A percentile compares a stretch with the other conserved stretches of the same genome.
Conservation (phyloP, 2,329 filamentous ascomycete species). For the Botrytis pseudocinerea region DNA sequence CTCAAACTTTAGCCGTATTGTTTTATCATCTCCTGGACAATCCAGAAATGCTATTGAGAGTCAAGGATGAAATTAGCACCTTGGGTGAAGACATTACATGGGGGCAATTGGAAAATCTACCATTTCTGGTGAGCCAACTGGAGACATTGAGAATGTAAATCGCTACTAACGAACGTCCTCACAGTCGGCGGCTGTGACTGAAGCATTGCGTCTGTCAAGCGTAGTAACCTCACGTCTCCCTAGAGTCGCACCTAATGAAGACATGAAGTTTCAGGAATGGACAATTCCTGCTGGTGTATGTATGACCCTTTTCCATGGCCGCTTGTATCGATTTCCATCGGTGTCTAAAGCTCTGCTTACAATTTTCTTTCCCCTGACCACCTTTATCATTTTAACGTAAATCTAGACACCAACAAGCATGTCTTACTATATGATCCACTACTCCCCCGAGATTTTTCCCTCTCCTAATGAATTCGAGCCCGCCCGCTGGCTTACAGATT, state of each 20-base stretch:
- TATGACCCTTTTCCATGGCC: not conserved
- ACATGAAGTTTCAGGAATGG: conserved; percentile 30
- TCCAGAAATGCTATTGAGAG: conserved; percentile 35
- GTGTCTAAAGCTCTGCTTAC: too few relatives aligned
- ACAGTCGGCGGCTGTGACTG: conserved; percentile 9
- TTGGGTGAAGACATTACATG: conserved; percentile 12
- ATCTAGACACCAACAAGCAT: conserved; percentile 21
- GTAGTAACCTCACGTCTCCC: conserved; percentile 36
- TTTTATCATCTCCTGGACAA: conserved; percentile 44
- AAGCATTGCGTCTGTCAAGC: conserved; percentile 9
- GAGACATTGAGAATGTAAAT: not conserved
- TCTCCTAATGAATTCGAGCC: conserved; percentile 17
- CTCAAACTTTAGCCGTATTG: conserved; percentile 40
- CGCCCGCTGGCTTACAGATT: conserved; percentile 5
- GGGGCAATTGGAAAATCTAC: conserved; percentile 9
- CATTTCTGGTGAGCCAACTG: not conserved
- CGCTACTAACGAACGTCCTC: not conserved
- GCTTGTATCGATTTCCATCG: not conserved
- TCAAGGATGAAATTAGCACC: conserved; percentile 41
- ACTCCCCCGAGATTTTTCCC: conserved; percentile 11
- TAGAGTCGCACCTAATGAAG: conserved; percentile 35
- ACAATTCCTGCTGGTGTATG: conserved; percentile 35
- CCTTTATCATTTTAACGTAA: not conserved
- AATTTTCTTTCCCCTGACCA: not conserved
- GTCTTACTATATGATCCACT: conserved; percentile 16